A percentile compares a stretch with the other conserved stretches of the same genome.
Conservation (phyloP, 352 stramenopile genomes). For the Pythium dissimile region DNA sequence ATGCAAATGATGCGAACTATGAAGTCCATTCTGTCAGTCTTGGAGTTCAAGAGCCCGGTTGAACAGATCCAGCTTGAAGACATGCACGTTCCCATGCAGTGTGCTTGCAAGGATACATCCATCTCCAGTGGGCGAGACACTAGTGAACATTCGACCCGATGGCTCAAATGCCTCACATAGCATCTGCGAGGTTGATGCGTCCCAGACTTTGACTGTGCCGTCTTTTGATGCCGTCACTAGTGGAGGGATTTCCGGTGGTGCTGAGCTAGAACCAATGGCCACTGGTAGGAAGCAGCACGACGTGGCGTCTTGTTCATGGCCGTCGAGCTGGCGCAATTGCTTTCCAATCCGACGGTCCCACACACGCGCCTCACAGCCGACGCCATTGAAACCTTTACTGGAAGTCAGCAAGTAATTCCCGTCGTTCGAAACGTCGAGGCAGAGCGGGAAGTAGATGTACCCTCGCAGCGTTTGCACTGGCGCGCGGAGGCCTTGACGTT, state of each 20-base stretch:
- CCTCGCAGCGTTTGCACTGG: conserved; percentile 54
- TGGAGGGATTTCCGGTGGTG: conserved; percentile 22
- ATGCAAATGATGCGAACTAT: no score
- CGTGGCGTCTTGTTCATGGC: conserved; percentile 75
- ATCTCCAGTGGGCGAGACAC: conserved; percentile 35
- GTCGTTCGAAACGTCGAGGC: conserved; percentile 49
- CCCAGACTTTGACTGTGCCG: conserved; percentile 72
- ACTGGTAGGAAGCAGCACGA: conserved; percentile 64
- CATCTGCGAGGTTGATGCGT: conserved; percentile 21
- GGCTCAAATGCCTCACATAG: conserved; percentile 47
- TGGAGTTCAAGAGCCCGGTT: not conserved
- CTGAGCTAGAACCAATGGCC: not conserved
- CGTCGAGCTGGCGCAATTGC: conserved; percentile 50
- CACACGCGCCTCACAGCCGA: conserved; percentile 70
- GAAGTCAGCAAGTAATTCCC: conserved; percentile 69
- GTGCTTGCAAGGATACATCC: conserved; percentile 50
- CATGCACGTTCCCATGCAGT: conserved; percentile 44
- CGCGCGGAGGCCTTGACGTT: conserved; percentile 39
- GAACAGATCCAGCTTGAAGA: conserved; percentile 33
- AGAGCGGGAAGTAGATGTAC: conserved; percentile 81
- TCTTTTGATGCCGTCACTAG: conserved; percentile 77
- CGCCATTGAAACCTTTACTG: conserved; percentile 84
- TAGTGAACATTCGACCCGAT: conserved; percentile 59
- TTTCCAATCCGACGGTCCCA: conserved; percentile 75
- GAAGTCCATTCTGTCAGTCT: not conserved